Evolutionary conservation across 345 rosid genomes (phyloP).

Genomic region (Moricandia arvensis): DNA sequence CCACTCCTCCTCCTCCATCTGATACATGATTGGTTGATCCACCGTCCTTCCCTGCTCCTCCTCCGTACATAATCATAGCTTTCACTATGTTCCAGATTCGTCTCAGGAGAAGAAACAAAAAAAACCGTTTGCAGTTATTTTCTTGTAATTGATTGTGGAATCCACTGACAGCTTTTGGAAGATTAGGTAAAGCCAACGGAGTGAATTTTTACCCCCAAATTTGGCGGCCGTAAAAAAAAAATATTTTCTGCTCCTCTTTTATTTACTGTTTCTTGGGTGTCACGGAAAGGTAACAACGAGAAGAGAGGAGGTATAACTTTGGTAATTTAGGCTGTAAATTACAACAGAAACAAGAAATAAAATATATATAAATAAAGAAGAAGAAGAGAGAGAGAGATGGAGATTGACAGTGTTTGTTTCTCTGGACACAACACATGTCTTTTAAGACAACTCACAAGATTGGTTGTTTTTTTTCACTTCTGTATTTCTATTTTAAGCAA

Average conservation of each 20-base stretch:
- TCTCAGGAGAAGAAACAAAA: background rate
- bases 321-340: background rate
- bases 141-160: background rate
- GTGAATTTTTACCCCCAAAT: background rate
- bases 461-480: background rate
- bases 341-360: background rate
- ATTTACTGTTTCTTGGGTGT: background rate
- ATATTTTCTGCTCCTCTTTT: background rate
- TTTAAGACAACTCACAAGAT: background rate
- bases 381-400: background rate
- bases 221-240: background rate
- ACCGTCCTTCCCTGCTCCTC: background rate
- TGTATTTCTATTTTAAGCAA: background rate
- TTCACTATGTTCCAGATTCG: background rate
- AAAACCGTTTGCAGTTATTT: background rate
- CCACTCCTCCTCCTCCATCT: conserved; percentile 18
- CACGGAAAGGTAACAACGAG: background rate
- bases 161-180: background rate
- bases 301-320: background rate
- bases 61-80: background rate
- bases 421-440: background rate
- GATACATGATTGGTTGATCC: background rate
- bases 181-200: background rate
- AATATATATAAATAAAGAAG: background rate
- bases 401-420: background rate